phyloP scores from a whole-genome alignment of 768 basidiomycete genomes.

The Leccinum olivaceopallidum region DNA sequence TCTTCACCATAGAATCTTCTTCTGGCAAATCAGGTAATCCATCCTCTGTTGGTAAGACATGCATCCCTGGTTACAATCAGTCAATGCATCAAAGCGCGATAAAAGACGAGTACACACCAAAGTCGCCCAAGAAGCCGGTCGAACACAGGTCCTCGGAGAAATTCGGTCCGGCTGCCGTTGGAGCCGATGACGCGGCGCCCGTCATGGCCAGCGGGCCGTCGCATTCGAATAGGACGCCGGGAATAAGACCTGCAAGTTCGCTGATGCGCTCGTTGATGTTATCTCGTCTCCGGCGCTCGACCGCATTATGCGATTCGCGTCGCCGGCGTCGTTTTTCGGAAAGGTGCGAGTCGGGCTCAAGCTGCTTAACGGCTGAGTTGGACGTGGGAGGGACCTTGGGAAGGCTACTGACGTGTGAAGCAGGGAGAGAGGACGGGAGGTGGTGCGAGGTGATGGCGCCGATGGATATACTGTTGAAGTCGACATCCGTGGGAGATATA shows the following conservation, averaged over 20 bases:
- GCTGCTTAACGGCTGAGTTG: constrained; percentile 7
- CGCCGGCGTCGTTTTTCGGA: constrained; percentile 80
- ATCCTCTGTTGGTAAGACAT: constrained; percentile 26
- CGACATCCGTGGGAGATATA: constrained; percentile 29
- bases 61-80: constrained; percentile 20
- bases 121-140: constrained; percentile 20
- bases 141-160: constrained; percentile 24
- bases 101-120: constrained; percentile 16
- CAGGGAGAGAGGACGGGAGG: constrained; percentile 21
- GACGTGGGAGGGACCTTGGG: constrained; percentile 16
- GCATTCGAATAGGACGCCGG: constrained; percentile 78
- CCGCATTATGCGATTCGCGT: constrained; percentile 89
- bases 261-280: constrained; percentile 96
- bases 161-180: constrained; percentile 13
- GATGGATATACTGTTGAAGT: constrained; percentile 24
- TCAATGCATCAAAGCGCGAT: not conserved
- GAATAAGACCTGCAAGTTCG: constrained; percentile 86
- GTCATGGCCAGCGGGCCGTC: constrained; percentile 33
- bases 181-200: constrained; percentile 12
- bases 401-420: constrained; percentile 7
- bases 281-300: constrained; percentile 83
- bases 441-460: constrained; percentile 21
- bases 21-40: constrained; percentile 33
- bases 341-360: constrained; percentile 42
- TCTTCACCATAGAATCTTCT: constrained; percentile 26